Evolutionary conservation across 306 rosid genomes (phyloP).

Genomic region (Fagus crenata): DNA sequence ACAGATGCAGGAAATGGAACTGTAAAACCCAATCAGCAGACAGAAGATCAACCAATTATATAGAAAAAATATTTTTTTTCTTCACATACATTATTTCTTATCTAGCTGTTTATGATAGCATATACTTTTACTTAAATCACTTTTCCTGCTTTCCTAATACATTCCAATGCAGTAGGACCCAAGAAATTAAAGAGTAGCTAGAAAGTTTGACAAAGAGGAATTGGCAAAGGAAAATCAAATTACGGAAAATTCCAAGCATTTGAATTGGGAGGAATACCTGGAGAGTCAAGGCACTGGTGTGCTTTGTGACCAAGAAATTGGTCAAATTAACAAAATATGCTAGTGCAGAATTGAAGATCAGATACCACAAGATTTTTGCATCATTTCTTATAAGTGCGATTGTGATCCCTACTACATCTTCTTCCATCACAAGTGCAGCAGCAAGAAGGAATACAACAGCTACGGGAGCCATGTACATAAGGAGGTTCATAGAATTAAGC

Average conservation of each 20-base stretch:
- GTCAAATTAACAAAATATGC: constrained; percentile 96
- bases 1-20: too few species aligned
- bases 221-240: background rate
- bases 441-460: constrained; percentile 98
- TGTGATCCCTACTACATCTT: constrained; percentile 93
- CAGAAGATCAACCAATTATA: too few species aligned
- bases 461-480: constrained; percentile 98
- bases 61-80: too few species aligned
- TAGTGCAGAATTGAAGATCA: constrained; percentile 85
- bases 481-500: constrained; percentile 99
- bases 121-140: too few species aligned
- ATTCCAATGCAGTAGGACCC: too few species aligned
- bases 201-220: background rate
- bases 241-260: constrained; percentile 18
- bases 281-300: constrained; percentile 97
- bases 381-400: constrained; percentile 96
- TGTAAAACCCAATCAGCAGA: too few species aligned
- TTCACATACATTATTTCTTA: too few species aligned
- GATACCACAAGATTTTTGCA: constrained; percentile 92
- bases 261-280: constrained; percentile 59
- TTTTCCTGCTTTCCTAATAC: too few species aligned
- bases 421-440: constrained; percentile 94
- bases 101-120: too few species aligned
- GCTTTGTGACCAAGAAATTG: constrained; percentile 98
- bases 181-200: too few species aligned